Evolutionary conservation across 768 basidiomycete genomes (phyloP).

Genomic region (Rhodotorula kratochvilovae): DNA sequence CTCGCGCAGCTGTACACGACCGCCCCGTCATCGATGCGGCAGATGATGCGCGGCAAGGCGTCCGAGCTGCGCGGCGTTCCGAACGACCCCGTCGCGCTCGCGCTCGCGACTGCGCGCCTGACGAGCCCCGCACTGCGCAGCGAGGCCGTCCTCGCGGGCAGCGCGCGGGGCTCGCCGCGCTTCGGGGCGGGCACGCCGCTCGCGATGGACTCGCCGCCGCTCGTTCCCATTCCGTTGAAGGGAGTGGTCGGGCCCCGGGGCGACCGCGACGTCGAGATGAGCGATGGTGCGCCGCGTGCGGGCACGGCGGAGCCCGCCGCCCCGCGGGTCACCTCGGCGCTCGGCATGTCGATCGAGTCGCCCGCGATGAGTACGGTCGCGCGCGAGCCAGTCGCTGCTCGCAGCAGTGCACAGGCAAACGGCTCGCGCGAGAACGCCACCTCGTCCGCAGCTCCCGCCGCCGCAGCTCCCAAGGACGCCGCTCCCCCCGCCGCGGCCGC

Average conservation of each 20-base stretch:
- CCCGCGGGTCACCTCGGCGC: not conserved
- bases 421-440: not conserved
- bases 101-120: slow-evolving; percentile 2
- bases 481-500: too few relatives aligned
- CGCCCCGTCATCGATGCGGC: not conserved
- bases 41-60: not conserved
- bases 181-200: not conserved
- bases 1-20: not conserved
- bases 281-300: not conserved
- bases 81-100: slow-evolving; percentile 3
- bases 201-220: not conserved
- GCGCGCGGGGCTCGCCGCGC: not conserved
- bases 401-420: too few relatives aligned
- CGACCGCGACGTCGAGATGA: not conserved
- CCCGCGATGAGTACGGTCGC: not conserved
- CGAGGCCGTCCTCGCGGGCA: not conserved
- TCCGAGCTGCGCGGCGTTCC: slow-evolving; percentile 1
- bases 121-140: not conserved
- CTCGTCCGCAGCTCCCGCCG: not conserved
- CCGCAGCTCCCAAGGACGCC: not conserved
- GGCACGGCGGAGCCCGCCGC: not conserved
- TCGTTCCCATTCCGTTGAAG: not conserved
- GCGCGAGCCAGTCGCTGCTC: not conserved
- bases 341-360: slow-evolving; percentile 6
- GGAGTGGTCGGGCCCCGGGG: too few relatives aligned